Conservation (phyloP, 768 basidiomycete genomes). For the Mycena galopus region DNA sequence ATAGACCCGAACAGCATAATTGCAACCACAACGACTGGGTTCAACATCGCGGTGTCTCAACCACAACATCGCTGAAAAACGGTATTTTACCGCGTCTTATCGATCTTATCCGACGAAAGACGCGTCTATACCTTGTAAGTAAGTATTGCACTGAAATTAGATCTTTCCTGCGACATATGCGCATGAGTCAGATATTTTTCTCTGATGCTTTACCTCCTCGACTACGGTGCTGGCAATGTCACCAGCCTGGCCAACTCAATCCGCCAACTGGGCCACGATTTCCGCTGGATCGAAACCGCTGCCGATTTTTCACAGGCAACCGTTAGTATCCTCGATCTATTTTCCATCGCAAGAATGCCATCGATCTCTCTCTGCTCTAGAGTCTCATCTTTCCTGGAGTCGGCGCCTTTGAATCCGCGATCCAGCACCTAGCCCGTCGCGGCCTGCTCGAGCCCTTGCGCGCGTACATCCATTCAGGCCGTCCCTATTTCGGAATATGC, state of each 20-base stretch:
- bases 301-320: slow-evolving; percentile 90
- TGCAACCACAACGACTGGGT: no score
- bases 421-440: slow-evolving; percentile 77
- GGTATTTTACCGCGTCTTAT: not conserved
- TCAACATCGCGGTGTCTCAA: no score
- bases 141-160: not conserved
- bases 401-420: slow-evolving; percentile 91
- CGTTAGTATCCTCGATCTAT: slow-evolving; percentile 68
- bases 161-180: no score
- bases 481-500: slow-evolving; percentile 98
- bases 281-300: slow-evolving; percentile 88
- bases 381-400: slow-evolving; percentile 97
- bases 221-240: slow-evolving; percentile 97
- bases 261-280: slow-evolving; percentile 83
- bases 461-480: slow-evolving; percentile 86
- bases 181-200: not conserved
- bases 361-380: slow-evolving; percentile 57
- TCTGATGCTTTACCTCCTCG: slow-evolving; percentile 84
- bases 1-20: no score
- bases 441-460: slow-evolving; percentile 86
- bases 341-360: slow-evolving; percentile 20
- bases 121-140: slow-evolving; percentile 3
- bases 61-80: no score
- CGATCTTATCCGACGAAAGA: not conserved
- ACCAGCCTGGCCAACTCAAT: slow-evolving; percentile 95